A percentile compares a stretch with the other conserved stretches of the same genome.
Evolutionary conservation across 2,329 filamentous ascomycete species (phyloP).

Genomic region (Exophiala mesophila): DNA sequence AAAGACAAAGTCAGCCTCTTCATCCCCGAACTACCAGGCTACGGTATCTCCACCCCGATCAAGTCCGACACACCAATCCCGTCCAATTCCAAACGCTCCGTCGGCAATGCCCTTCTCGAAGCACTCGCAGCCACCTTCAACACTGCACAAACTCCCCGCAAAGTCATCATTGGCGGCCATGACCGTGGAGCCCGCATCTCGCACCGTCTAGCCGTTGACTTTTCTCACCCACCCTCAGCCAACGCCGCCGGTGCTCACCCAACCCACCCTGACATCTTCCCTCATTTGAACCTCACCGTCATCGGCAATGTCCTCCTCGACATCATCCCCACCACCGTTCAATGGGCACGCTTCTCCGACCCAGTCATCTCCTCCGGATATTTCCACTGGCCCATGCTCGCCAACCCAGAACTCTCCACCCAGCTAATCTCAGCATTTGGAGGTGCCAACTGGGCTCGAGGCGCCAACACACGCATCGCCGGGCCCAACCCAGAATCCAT

Average conservation of each 20-base stretch:
- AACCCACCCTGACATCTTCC: constrained; percentile 5
- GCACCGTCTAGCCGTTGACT: constrained; percentile 46
- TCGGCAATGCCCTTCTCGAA: constrained; percentile 41
- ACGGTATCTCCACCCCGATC: constrained; percentile 25
- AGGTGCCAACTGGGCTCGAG: constrained; percentile 36
- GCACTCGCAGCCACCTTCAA: constrained; percentile 34
- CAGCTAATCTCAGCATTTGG: constrained; percentile 42
- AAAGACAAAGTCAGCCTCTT: constrained; percentile 22
- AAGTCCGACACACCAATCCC: constrained; percentile 7
- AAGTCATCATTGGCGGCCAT: constrained; percentile 46
- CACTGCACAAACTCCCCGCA: constrained; percentile 22
- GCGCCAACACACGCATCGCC: constrained; percentile 32
- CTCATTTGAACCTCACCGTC: constrained; percentile 32
- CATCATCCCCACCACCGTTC: constrained; percentile 46
- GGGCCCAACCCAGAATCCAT: constrained; percentile 24
- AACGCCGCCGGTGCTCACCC: constrained; percentile 10
- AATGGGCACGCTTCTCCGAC: constrained; percentile 41
- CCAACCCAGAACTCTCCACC: constrained; percentile 41
- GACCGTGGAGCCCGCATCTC: constrained; percentile 48
- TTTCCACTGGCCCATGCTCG: constrained; percentile 51
- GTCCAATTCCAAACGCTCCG: constrained; percentile 35
- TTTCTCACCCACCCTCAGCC: constrained; percentile 19
- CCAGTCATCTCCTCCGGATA: constrained; percentile 36
- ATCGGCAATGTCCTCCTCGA: constrained; percentile 42
- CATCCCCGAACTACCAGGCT: constrained; percentile 27